These are phyloP conservation scores for Candida maltosa DNA, from an alignment of 805 yeast genomes.

Conservation along the genomic window DNA sequence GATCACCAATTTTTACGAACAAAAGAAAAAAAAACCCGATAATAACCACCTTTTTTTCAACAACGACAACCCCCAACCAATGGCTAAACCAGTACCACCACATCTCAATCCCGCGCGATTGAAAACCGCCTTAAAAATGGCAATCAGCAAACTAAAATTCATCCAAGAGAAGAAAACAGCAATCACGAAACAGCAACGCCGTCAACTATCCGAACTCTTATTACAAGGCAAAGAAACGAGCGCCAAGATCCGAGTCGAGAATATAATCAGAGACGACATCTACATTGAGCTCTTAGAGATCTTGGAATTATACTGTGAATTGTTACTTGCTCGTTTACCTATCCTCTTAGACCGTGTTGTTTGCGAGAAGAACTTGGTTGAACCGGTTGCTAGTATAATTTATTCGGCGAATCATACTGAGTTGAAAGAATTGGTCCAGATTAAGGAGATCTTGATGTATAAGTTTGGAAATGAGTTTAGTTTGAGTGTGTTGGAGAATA, in stretches of 20 bases:
- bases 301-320: constrained; percentile 78
- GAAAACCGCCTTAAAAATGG: constrained; percentile 56
- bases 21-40: too few relatives aligned
- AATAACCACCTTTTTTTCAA: background rate
- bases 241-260: constrained; percentile 81
- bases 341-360: constrained; percentile 46
- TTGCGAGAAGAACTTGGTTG: constrained; percentile 63
- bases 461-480: constrained; percentile 71
- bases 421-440: constrained; percentile 61
- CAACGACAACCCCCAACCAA: background rate
- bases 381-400: constrained; percentile 69
- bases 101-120: constrained; percentile 31
- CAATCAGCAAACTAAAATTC: constrained; percentile 65
- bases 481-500: constrained; percentile 50
- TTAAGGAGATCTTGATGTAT: constrained; percentile 59
- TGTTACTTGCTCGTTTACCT: constrained; percentile 70
- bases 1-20: too few relatives aligned
- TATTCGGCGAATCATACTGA: constrained; percentile 73
- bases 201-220: constrained; percentile 68
- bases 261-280: constrained; percentile 78
- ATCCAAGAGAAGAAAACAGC: constrained; percentile 75
- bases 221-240: constrained; percentile 72
- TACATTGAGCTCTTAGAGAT: constrained; percentile 75
- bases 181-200: constrained; percentile 67
- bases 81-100: constrained; percentile 15